A percentile compares a stretch with the other conserved stretches of the same genome.
These are phyloP conservation scores for Colletotrichum chlorophyti DNA, from an alignment of 2,329 filamentous ascomycete species.

Conservation along the genomic window DNA sequence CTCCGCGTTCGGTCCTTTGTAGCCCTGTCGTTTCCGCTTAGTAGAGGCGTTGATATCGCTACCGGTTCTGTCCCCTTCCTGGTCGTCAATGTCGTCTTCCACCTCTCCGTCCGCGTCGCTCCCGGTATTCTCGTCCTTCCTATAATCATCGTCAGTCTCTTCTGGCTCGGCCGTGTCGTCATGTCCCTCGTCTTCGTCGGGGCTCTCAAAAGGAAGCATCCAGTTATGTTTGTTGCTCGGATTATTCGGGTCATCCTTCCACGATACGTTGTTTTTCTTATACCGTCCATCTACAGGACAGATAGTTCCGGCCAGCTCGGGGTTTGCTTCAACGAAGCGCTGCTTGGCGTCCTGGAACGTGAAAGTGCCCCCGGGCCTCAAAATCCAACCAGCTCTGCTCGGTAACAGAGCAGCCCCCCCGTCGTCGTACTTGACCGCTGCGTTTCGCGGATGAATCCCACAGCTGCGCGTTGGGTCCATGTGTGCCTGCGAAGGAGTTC, in stretches of 20 bases:
- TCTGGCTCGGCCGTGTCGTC: background rate
- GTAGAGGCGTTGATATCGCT: background rate
- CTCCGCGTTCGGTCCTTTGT: too few species aligned
- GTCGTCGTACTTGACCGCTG: conserved; percentile 21
- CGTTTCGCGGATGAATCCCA: conserved; percentile 16
- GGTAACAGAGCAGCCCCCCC: conserved; percentile 31
- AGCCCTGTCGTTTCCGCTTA: background rate
- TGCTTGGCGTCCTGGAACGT: conserved; percentile 32
- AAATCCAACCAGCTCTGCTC: conserved; percentile 43
- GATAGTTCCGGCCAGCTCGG: conserved; percentile 36
- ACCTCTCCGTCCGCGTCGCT: too few species aligned
- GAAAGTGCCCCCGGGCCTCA: conserved; percentile 19
- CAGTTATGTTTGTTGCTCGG: too few species aligned
- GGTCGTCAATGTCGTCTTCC: background rate
- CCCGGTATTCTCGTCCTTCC: too few species aligned
- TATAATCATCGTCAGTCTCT: too few species aligned
- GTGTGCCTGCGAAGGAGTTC: conserved; percentile 13
- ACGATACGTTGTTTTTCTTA: too few species aligned
- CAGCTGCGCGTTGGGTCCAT: conserved; percentile 26
- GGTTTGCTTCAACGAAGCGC: conserved; percentile 33
- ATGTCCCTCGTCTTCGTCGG: background rate
- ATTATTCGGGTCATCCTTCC: too few species aligned
- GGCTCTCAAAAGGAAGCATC: too few species aligned
- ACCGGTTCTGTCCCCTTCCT: background rate
- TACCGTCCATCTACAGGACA: conserved; percentile 34